Conservation (phyloP, 805 yeast genomes). For the Saccharomycopsis babjevae region DNA sequence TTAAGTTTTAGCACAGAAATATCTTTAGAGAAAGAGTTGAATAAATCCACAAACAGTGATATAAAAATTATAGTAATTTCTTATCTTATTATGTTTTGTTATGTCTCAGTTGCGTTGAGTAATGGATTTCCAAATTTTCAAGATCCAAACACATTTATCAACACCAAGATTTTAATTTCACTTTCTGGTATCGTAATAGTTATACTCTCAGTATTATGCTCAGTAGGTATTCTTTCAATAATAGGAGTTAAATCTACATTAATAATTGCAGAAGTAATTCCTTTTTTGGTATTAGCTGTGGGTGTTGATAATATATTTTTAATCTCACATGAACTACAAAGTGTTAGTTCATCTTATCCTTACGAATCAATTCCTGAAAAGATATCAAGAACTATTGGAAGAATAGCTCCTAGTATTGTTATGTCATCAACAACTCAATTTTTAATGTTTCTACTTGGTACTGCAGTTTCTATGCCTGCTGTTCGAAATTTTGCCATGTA, state of each 20-base stretch:
- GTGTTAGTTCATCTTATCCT: slow-evolving; percentile 38
- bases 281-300: slow-evolving; percentile 82
- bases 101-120: slow-evolving; percentile 75
- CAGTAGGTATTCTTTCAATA: slow-evolving; percentile 72
- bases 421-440: slow-evolving; percentile 70
- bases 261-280: slow-evolving; percentile 93
- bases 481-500: slow-evolving; percentile 87
- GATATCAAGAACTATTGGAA: slow-evolving; percentile 52
- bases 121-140: slow-evolving; percentile 38
- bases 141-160: slow-evolving; percentile 22
- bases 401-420: slow-evolving; percentile 81
- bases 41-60: slow-evolving; percentile 74
- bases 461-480: slow-evolving; percentile 89
- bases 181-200: slow-evolving; percentile 79
- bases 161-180: slow-evolving; percentile 67
- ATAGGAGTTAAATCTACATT: slow-evolving; percentile 79
- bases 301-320: slow-evolving; percentile 94
- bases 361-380: slow-evolving; percentile 44
- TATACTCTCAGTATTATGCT: slow-evolving; percentile 64
- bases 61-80: slow-evolving; percentile 59
- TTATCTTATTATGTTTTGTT: slow-evolving; percentile 76
- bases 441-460: slow-evolving; percentile 69
- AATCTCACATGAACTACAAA: slow-evolving; percentile 67
- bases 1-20: slow-evolving; percentile 73
- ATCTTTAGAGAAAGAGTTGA: slow-evolving; percentile 76